Evolutionary conservation across 2,329 filamentous ascomycete species (phyloP).

Genomic region (Diplodia scrobiculata): DNA sequence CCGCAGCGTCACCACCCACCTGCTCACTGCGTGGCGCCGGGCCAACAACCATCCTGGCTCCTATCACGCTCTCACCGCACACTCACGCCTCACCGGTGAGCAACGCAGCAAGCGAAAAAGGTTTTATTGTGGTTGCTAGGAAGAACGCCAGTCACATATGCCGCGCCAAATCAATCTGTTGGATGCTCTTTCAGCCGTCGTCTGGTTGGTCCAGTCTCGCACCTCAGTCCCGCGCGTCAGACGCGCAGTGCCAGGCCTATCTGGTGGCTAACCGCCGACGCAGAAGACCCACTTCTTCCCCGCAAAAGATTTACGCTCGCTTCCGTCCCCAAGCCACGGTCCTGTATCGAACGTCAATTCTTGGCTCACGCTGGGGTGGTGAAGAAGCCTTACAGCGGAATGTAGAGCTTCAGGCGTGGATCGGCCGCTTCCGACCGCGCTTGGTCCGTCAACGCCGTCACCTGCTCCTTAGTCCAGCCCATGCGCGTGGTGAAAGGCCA

Average conservation of each 20-base stretch:
- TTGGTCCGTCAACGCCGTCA: slow-evolving; percentile 37
- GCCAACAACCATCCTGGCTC: not conserved
- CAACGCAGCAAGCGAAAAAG: slow-evolving; percentile 8
- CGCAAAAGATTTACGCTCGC: slow-evolving; percentile 30
- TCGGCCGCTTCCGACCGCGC: slow-evolving; percentile 39
- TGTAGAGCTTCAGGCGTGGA: slow-evolving; percentile 41
- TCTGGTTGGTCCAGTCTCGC: slow-evolving; percentile 10
- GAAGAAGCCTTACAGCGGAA: slow-evolving; percentile 41
- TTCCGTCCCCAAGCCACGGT: slow-evolving; percentile 41
- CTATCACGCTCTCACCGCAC: not conserved
- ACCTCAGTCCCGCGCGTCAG: slow-evolving; percentile 7
- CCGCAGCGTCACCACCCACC: not conserved
- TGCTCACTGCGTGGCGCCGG: not conserved
- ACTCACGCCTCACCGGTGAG: not conserved
- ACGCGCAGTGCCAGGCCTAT: slow-evolving; percentile 12
- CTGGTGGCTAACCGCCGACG: slow-evolving; percentile 22
- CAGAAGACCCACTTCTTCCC: slow-evolving; percentile 27
- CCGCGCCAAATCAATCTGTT: slow-evolving; percentile 25
- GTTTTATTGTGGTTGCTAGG: slow-evolving; percentile 18
- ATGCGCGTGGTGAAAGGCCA: slow-evolving; percentile 44
- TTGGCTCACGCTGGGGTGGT: not conserved
- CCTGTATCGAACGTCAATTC: slow-evolving; percentile 14
- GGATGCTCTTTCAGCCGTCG: not conserved
- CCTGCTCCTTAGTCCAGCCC: slow-evolving; percentile 39
- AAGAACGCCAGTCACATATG: slow-evolving; percentile 11